phyloP scores from a whole-genome alignment of 1,284 basidiomycete species.

The Trichosporon asahii region DNA sequence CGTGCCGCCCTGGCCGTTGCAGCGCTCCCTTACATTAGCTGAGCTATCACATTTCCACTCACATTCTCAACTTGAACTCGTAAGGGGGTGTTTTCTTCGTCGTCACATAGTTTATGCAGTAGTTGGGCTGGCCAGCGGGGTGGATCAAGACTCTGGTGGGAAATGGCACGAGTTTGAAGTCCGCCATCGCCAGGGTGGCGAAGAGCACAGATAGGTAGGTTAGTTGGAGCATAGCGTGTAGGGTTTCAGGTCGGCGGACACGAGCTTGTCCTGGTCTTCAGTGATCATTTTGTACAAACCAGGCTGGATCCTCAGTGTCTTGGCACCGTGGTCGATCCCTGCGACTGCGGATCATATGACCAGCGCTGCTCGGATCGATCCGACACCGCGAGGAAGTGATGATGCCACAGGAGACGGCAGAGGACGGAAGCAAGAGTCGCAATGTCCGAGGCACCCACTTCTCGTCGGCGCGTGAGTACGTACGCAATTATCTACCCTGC shows the following conservation, averaged over 20 bases:
- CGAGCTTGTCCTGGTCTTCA: not conserved
- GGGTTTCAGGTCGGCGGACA: not conserved
- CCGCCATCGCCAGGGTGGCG: not conserved
- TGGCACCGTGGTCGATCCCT: not conserved
- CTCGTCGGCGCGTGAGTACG: not conserved
- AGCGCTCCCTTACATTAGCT: not conserved
- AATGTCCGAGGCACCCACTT: not conserved
- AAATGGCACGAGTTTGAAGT: not conserved
- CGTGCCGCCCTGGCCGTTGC: not conserved
- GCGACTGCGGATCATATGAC: not conserved
- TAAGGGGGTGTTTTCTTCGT: not conserved
- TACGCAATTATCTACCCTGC: not conserved
- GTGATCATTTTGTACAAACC: not conserved
- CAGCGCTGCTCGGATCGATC: not conserved
- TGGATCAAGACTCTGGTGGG: not conserved
- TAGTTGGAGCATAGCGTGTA: not conserved
- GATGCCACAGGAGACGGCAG: not conserved
- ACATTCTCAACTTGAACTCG: not conserved
- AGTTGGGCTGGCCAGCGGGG: not conserved
- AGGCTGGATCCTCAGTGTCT: not conserved
- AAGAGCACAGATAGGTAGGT: not conserved
- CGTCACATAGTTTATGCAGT: not conserved
- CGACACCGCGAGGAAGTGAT: not conserved
- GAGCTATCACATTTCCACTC: not conserved
- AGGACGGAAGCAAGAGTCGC: not conserved